Evolutionary conservation across 1,284 basidiomycete genomes (phyloP), one percentile per base, ranked within the genome.

Genomic region (Ceratobasidium sp.): DNA sequence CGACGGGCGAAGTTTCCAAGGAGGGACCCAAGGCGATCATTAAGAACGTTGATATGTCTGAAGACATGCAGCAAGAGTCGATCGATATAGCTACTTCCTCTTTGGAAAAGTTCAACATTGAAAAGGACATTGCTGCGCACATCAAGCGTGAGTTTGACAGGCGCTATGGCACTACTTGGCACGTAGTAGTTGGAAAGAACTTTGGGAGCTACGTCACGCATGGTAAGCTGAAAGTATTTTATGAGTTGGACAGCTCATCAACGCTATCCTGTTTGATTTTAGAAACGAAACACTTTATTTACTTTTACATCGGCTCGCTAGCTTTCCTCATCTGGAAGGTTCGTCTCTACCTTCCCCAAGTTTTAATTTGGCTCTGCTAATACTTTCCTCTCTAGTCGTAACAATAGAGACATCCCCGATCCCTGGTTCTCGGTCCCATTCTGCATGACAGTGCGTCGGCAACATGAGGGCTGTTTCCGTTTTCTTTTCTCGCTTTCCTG

Each of bases 121-220:
- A 98, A 89, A 98, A 98, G 87, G 96, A 99, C 86, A 97, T 99
- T 84, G 97, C 97, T 15, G 96, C 97, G 55, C 93, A 96, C 86
- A 95, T 98, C 90, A 99, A 99, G 90, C 96, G 97, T 86, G 95
- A 97, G 87, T 96, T 98, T 85, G 97, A 99, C 89, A 89, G 92
- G 86, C 89, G 93, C 85, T 93, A 95, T 83, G 95, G 95, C 39
- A 91, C 96, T 70, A 98, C 97, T 81, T 99, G 97, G 97, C 97
- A 99, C 85, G 95, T 95, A 84, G 96, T 99, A 81, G 97, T 98
- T 46, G 97, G 97, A 79, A 98, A 97, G 89, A 97, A 97, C 88
- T 97, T 97, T 91, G 97, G 97, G 66, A 96, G 95, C 87, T 98
- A 97, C 84, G 97, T 98, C 66, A 98, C 97, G 44, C 97, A 98